Conservation (phyloP, 2,329 filamentous ascomycete species). For the Metarhizium guizhouense region DNA sequence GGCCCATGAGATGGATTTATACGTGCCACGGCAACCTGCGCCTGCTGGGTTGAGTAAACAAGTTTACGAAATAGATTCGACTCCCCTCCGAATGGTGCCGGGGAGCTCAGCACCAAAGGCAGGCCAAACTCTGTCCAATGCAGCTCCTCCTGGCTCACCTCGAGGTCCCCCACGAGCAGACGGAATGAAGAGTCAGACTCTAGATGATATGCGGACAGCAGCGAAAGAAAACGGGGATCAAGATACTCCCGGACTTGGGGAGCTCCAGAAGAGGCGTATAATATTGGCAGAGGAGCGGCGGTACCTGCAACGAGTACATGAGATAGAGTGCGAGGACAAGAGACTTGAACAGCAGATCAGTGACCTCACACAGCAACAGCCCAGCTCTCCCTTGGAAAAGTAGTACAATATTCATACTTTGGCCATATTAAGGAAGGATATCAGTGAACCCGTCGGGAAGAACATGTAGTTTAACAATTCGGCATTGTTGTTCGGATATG, state of each 20-base stretch:
- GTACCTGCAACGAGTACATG: neutral
- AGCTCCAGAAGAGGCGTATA: neutral
- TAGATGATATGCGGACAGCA: neutral
- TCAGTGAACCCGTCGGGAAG: no score
- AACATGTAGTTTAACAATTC: no score
- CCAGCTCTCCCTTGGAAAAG: neutral
- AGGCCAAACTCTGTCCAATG: neutral
- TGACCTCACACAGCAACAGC: neutral
- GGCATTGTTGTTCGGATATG: neutral
- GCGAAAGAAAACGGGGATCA: neutral
- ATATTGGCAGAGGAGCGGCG: neutral
- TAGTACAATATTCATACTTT: neutral
- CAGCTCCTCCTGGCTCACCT: neutral
- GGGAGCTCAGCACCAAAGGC: neutral
- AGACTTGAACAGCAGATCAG: neutral
- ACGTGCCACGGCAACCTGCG: neutral
- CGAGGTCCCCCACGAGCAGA: neutral
- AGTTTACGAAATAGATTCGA: neutral
- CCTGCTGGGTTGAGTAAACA: neutral
- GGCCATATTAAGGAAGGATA: no score
- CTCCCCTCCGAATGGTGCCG: neutral
- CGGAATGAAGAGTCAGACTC: neutral
- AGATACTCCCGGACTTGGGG: neutral
- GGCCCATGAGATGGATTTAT: neutral
- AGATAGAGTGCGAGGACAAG: neutral